phyloP scores from a whole-genome alignment of 768 basidiomycete genomes.

The Lentinula lateritia region DNA sequence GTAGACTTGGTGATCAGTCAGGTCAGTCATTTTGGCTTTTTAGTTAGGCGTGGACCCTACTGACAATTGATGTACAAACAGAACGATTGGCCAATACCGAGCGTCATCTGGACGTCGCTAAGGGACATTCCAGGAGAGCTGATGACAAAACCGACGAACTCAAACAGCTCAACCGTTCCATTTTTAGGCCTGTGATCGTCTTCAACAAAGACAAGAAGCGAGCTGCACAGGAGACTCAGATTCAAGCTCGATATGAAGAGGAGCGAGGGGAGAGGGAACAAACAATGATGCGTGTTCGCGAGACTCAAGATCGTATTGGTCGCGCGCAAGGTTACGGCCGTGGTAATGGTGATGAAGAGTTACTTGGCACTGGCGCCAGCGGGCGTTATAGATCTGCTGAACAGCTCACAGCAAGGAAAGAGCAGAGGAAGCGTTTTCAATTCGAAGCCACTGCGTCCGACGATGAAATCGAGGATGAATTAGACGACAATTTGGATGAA shows the following conservation, averaged over 20 bases:
- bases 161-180: slow-evolving; percentile 89
- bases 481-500: slow-evolving; percentile 70
- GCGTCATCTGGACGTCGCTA: slow-evolving; percentile 89
- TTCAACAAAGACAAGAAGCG: slow-evolving; percentile 94
- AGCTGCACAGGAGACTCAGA: slow-evolving; percentile 76
- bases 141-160: slow-evolving; percentile 92
- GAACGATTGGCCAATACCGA: slow-evolving; percentile 92
- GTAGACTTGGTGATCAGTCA: slow-evolving; percentile 86
- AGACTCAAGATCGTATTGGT: slow-evolving; percentile 82
- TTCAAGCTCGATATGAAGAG: slow-evolving; percentile 81
- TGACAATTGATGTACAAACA: slow-evolving; percentile 20
- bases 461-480: slow-evolving; percentile 71
- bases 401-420: slow-evolving; percentile 20
- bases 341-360: slow-evolving; percentile 36
- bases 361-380: slow-evolving; percentile 22
- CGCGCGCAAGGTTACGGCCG: slow-evolving; percentile 61
- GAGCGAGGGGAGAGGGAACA: slow-evolving; percentile 82
- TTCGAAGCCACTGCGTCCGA: slow-evolving; percentile 70
- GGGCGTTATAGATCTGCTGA: slow-evolving; percentile 27
- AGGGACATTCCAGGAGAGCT: slow-evolving; percentile 76
- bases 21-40: slow-evolving; percentile 44
- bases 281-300: slow-evolving; percentile 79
- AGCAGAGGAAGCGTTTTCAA: slow-evolving; percentile 57
- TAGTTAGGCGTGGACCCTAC: neutral
- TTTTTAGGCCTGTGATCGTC: slow-evolving; percentile 87